Conservation (phyloP, 75 land plant genomes). For the Cunninghamia lanceolata region DNA sequence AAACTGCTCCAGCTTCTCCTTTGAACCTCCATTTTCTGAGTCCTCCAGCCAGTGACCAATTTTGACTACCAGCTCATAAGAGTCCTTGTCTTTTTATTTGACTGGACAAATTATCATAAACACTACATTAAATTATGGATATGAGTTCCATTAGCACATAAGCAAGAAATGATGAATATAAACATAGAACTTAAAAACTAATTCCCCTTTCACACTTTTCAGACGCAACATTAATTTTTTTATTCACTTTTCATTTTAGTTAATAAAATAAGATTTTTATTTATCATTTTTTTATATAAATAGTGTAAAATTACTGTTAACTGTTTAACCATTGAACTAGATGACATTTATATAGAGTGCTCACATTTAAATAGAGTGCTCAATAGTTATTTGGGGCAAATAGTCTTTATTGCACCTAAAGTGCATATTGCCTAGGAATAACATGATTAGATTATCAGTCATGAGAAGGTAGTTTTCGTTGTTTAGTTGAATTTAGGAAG, state of each 20-base stretch:
- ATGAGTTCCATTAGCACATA: neutral
- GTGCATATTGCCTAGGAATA: neutral
- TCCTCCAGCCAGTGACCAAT: neutral
- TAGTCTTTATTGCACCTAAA: neutral
- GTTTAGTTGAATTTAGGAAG: neutral
- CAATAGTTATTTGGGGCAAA: no score
- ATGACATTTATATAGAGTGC: no score
- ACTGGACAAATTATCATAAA: constrained; percentile 34
- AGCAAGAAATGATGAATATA: neutral
- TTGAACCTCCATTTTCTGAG: constrained; percentile 37
- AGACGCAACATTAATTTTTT: neutral
- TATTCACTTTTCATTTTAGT: no score
- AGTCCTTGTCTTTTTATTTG: constrained; percentile 70
- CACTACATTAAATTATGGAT: neutral
- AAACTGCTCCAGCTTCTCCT: constrained; percentile 60
- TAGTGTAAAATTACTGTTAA: no score
- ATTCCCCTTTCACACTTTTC: neutral
- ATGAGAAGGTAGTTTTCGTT: neutral
- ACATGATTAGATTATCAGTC: no score
- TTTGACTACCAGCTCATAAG: neutral
- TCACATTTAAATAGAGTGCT: no score
- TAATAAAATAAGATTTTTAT: no score
- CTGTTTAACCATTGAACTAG: no score
- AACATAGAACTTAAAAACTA: neutral
- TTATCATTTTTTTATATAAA: no score